Conservation (phyloP, 306 rosid species). For the Delonix regia region DNA sequence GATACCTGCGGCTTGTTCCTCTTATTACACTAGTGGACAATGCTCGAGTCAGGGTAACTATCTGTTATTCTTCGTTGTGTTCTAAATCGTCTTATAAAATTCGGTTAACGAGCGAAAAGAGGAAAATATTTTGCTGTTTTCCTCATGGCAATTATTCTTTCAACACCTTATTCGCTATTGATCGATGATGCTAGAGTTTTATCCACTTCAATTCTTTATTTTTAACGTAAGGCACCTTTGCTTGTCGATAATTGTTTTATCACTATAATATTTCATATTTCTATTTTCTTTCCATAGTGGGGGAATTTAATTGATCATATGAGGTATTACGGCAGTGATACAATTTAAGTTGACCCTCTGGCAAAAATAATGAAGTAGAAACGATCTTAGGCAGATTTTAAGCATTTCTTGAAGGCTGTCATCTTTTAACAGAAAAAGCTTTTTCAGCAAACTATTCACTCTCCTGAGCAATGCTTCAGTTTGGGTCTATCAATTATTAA, state of each 20-base stretch:
- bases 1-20: slow-evolving; percentile 86
- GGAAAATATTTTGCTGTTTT: not conserved
- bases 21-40: slow-evolving; percentile 91
- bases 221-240: not conserved
- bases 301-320: not conserved
- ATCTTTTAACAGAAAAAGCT: not conserved
- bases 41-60: slow-evolving; percentile 89
- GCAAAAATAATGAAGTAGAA: slow-evolving; percentile 3
- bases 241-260: not conserved
- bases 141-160: slow-evolving; percentile 17
- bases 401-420: slow-evolving; percentile 6
- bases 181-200: slow-evolving; percentile 12
- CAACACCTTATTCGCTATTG: slow-evolving; percentile 4
- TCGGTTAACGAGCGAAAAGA: not conserved
- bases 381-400: not conserved
- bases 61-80: slow-evolving; percentile 21
- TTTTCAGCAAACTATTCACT: slow-evolving; percentile 20
- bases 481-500: slow-evolving; percentile 18
- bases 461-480: slow-evolving; percentile 23
- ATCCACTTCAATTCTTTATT: slow-evolving; percentile 9
- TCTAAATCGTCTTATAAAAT: not conserved
- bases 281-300: not conserved
- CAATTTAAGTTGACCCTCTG: not conserved
- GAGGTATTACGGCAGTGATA: not conserved
- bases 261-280: not conserved